phyloP scores from a whole-genome alignment of 805 yeast species.

The Jamesozyma hellenica region DNA sequence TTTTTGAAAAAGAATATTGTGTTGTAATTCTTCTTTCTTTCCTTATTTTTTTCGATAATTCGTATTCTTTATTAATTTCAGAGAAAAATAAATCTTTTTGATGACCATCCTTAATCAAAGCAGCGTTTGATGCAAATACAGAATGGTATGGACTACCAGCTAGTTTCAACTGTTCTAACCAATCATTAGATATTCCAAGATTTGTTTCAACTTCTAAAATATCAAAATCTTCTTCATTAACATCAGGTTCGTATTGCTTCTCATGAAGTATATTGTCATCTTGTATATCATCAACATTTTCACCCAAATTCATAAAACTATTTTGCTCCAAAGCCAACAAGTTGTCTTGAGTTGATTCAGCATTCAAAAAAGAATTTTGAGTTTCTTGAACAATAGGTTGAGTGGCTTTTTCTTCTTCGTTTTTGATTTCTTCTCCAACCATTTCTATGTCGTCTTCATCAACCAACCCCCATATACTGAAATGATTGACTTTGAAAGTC shows the following conservation, averaged over 20 bases:
- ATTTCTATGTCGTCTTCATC: conserved; percentile 53
- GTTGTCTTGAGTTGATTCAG: conserved; percentile 4
- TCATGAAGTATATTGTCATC: conserved; percentile 26
- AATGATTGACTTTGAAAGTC: conserved; percentile 81
- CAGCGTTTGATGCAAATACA: conserved; percentile 23
- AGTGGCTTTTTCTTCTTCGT: conserved; percentile 15
- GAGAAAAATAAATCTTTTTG: conserved; percentile 28
- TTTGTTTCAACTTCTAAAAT: conserved; percentile 36
- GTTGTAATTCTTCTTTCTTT: conserved; percentile 23
- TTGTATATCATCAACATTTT: neutral
- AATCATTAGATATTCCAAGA: conserved; percentile 44
- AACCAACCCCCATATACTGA: conserved; percentile 86
- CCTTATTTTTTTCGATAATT: conserved; percentile 19
- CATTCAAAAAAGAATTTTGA: neutral
- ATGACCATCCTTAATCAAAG: conserved; percentile 2
- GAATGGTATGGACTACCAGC: conserved; percentile 29
- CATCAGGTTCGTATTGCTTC: conserved; percentile 62
- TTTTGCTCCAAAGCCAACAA: conserved; percentile 5
- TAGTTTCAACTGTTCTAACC: conserved; percentile 56
- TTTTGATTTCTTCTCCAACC: conserved; percentile 36
- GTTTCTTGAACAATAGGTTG: conserved; percentile 5
- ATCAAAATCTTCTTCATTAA: conserved; percentile 37
- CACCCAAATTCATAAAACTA: conserved; percentile 1
- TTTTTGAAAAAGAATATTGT: conserved; percentile 15
- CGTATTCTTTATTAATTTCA: conserved; percentile 32